A percentile compares a stretch with the other conserved stretches of the same genome.
Conservation (phyloP, 805 yeast species). For the Lipomyces lipofer region DNA sequence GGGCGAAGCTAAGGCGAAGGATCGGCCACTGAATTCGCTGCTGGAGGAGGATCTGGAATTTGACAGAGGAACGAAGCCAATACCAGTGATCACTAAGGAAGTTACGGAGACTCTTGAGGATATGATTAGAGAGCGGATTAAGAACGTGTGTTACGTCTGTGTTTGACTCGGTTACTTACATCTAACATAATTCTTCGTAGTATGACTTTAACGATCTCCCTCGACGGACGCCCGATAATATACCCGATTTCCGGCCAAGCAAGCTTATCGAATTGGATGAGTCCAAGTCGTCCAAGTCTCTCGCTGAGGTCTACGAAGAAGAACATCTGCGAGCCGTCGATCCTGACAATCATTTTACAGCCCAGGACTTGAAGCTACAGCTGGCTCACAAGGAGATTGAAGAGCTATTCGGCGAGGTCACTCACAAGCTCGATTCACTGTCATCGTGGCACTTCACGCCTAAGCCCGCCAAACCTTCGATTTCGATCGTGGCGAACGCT, state of each 20-base stretch:
- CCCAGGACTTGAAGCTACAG: slow-evolving; percentile 61
- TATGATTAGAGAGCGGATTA: slow-evolving; percentile 78
- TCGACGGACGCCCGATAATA: slow-evolving; percentile 65
- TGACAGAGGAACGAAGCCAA: slow-evolving; percentile 92
- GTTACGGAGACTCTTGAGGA: slow-evolving; percentile 86
- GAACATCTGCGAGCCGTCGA: slow-evolving; percentile 52
- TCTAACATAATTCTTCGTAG: slow-evolving; percentile 1
- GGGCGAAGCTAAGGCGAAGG: slow-evolving; percentile 84
- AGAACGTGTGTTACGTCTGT: slow-evolving; percentile 42
- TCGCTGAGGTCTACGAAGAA: slow-evolving; percentile 90
- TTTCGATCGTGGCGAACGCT: slow-evolving; percentile 79
- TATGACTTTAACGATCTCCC: slow-evolving; percentile 80
- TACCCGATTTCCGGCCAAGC: slow-evolving; percentile 60
- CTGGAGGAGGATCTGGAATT: slow-evolving; percentile 81
- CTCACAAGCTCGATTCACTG: slow-evolving; percentile 77
- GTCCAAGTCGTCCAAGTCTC: slow-evolving; percentile 78
- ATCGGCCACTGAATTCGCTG: slow-evolving; percentile 82
- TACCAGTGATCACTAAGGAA: slow-evolving; percentile 89
- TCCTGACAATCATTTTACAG: slow-evolving; percentile 48
- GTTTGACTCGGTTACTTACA: slow-evolving; percentile 13
- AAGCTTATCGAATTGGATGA: slow-evolving; percentile 70
- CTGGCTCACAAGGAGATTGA: slow-evolving; percentile 77
- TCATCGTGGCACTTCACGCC: slow-evolving; percentile 96
- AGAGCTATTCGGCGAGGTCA: slow-evolving; percentile 59
- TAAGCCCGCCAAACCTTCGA: slow-evolving; percentile 74